These are phyloP conservation scores for Phytophthora pisi DNA, from an alignment of 352 stramenopile genomes.

Conservation along the genomic window DNA sequence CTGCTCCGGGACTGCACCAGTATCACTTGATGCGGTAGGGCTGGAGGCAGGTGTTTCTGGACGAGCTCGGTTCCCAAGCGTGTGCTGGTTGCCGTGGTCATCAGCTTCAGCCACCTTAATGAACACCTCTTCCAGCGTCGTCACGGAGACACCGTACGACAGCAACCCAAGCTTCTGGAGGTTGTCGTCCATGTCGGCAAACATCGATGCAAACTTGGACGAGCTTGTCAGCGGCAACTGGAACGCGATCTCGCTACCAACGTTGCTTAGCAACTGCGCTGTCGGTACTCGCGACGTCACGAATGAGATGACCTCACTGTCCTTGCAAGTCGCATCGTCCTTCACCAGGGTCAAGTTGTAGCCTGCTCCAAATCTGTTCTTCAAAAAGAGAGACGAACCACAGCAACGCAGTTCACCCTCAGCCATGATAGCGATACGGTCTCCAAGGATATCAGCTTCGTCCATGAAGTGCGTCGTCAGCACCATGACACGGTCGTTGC, in stretches of 20 bases:
- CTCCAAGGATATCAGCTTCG: conserved; percentile 86
- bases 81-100: conserved; percentile 50
- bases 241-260: conserved; percentile 75
- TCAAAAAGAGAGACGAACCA: conserved; percentile 83
- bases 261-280: conserved; percentile 65
- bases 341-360: conserved; percentile 80
- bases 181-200: conserved; percentile 60
- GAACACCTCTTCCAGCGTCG: conserved; percentile 84
- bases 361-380: conserved; percentile 70
- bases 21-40: conserved; percentile 15
- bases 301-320: conserved; percentile 43
- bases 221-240: conserved; percentile 63
- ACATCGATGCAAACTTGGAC: conserved; percentile 58
- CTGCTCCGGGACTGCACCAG: conserved; percentile 4
- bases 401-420: conserved; percentile 78
- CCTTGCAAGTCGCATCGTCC: conserved; percentile 39
- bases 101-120: conserved; percentile 67
- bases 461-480: conserved; percentile 96
- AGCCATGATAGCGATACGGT: conserved; percentile 87
- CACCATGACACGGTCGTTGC: conserved; percentile 76
- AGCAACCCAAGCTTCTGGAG: conserved; percentile 45
- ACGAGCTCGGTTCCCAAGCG: conserved; percentile 33
- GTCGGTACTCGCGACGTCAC: conserved; percentile 38
- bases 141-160: conserved; percentile 85
- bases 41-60: conserved; percentile 12